phyloP scores from a whole-genome alignment of 2,329 filamentous ascomycete species.

The Fusarium paranaense region DNA sequence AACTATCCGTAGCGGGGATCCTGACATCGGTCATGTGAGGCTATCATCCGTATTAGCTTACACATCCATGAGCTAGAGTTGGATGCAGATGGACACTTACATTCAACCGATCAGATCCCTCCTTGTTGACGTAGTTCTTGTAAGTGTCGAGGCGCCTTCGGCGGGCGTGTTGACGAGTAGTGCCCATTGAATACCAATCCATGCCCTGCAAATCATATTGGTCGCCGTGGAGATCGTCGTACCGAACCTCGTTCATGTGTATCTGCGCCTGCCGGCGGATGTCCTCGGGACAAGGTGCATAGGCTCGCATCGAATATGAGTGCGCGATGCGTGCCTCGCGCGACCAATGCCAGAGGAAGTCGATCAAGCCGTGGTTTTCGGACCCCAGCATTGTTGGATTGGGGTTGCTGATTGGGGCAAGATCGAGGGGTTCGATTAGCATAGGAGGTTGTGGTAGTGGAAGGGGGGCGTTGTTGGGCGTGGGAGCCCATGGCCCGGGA shows the following conservation, averaged over 20 bases:
- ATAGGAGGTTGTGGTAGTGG: background rate
- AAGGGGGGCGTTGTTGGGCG: background rate
- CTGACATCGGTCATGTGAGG: conserved; percentile 36
- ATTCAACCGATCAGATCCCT: conserved; percentile 58
- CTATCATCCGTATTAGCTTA: conserved; percentile 24
- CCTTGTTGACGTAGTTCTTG: conserved; percentile 68
- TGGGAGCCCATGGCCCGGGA: conserved; percentile 24
- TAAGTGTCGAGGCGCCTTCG: conserved; percentile 61
- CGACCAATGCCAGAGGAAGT: conserved; percentile 65
- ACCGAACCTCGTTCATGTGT: conserved; percentile 45
- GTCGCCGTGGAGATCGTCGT: conserved; percentile 66
- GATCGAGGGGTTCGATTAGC: conserved; percentile 12
- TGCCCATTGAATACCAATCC: conserved; percentile 65
- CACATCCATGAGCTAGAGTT: background rate
- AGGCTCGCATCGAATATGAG: conserved; percentile 38
- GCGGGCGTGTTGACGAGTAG: conserved; percentile 62
- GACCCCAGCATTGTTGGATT: conserved; percentile 57
- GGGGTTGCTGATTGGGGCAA: conserved; percentile 46
- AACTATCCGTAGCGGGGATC: conserved; percentile 58
- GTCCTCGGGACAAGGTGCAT: conserved; percentile 44
- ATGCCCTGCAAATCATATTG: conserved; percentile 69
- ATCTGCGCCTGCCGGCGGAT: conserved; percentile 48
- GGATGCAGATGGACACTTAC: conserved; percentile 53
- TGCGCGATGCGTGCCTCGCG: conserved; percentile 44
- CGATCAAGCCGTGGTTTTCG: conserved; percentile 61